Evolutionary conservation across 139 green algal genomes (phyloP).

Genomic region (Marvania coccoides): DNA sequence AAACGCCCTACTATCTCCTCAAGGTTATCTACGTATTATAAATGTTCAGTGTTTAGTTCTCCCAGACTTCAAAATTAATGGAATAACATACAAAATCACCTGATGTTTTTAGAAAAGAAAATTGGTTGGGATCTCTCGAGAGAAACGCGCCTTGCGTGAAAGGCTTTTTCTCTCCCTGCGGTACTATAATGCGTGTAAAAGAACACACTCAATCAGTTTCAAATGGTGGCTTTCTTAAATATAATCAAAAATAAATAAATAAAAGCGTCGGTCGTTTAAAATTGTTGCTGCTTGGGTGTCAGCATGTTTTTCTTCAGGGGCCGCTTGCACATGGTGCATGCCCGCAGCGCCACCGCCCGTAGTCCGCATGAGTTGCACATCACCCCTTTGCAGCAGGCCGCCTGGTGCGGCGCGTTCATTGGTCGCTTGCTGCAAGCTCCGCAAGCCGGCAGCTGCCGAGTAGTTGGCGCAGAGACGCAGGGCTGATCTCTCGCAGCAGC

Average conservation of each 20-base stretch:
- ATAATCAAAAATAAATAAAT: neutral
- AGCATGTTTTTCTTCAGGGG: slow-evolving; percentile 34
- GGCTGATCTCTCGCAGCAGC: neutral
- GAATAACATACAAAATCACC: too few relatives aligned
- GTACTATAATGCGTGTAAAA: too few relatives aligned
- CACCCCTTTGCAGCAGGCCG: slow-evolving; percentile 40
- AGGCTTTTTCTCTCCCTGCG: too few relatives aligned
- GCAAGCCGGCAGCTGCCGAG: neutral
- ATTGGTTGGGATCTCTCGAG: too few relatives aligned
- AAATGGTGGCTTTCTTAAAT: neutral
- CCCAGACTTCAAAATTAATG: too few relatives aligned
- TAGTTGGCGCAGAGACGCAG: neutral
- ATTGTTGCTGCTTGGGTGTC: slow-evolving; percentile 28
- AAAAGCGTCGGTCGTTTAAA: slow-evolving; percentile 10
- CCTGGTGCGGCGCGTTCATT: slow-evolving; percentile 38
- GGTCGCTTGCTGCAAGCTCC: slow-evolving; percentile 30
- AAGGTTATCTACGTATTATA: too few relatives aligned
- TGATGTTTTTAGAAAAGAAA: too few relatives aligned
- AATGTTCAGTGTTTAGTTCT: too few relatives aligned
- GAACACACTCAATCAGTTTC: neutral
- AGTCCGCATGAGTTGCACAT: slow-evolving; percentile 64
- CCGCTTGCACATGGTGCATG: slow-evolving; percentile 37
- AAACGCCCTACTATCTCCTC: too few relatives aligned
- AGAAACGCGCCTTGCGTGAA: too few relatives aligned
- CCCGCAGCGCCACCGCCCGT: slow-evolving; percentile 27